phyloP scores from a whole-genome alignment of 352 stramenopile species.

The Phytophthora kernoviae region DNA sequence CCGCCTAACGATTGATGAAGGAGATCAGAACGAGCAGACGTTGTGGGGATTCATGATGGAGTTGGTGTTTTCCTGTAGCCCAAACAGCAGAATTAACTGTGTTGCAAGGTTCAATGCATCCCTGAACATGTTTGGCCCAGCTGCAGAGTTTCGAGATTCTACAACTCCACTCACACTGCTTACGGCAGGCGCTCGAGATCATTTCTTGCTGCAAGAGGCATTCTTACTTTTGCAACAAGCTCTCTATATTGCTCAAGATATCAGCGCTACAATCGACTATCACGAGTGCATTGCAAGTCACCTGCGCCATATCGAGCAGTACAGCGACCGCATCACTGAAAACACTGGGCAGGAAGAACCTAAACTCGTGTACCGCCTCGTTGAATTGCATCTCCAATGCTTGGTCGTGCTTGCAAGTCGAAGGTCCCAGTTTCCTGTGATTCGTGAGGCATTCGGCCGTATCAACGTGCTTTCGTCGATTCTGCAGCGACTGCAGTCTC shows the following conservation, averaged over 20 bases:
- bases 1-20: slow-evolving; percentile 27
- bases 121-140: slow-evolving; percentile 15
- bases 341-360: slow-evolving; percentile 22
- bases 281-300: slow-evolving; percentile 35
- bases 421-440: slow-evolving; percentile 24
- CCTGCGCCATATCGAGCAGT: slow-evolving; percentile 32
- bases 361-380: slow-evolving; percentile 16
- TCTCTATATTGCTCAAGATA: slow-evolving; percentile 34
- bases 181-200: slow-evolving; percentile 5
- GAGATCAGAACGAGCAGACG: slow-evolving; percentile 34
- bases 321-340: slow-evolving; percentile 25
- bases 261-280: slow-evolving; percentile 24
- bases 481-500: slow-evolving; percentile 19
- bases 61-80: slow-evolving; percentile 22
- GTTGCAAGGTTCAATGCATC: slow-evolving; percentile 5
- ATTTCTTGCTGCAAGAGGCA: slow-evolving; percentile 28
- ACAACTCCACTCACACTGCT: slow-evolving; percentile 8
- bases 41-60: slow-evolving; percentile 46
- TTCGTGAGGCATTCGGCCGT: slow-evolving; percentile 36
- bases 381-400: slow-evolving; percentile 45
- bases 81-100: background rate
- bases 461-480: slow-evolving; percentile 25
- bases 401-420: slow-evolving; percentile 42
- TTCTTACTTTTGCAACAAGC: slow-evolving; percentile 36
- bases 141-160: slow-evolving; percentile 21